Percentiles rank a stretch among this genome's conserved stretches.
Evolutionary conservation across 805 yeast species (phyloP).

Genomic region (Suhomyces xylopsoci): DNA sequence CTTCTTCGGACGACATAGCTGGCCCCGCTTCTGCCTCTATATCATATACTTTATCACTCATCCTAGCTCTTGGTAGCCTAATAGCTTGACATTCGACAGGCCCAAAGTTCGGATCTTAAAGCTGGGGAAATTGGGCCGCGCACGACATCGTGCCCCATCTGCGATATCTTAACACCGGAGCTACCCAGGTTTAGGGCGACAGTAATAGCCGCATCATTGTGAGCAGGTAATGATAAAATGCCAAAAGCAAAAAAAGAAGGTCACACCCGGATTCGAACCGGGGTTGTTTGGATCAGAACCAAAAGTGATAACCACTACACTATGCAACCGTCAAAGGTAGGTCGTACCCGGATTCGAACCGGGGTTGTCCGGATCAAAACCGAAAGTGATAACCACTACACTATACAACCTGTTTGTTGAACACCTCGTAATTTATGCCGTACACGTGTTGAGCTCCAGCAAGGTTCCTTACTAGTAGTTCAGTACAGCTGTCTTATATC

Average conservation of each 20-base stretch:
- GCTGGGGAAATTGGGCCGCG: conserved; percentile 4
- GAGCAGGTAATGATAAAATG: not conserved
- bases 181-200: not conserved
- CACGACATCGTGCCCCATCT: not conserved
- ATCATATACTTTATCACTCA: not conserved
- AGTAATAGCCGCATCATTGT: not conserved
- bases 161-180: not conserved
- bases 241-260: conserved; percentile 31
- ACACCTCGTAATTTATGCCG: not conserved
- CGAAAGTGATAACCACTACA: conserved; percentile 81
- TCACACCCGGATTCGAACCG: conserved; percentile 86
- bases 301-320: conserved; percentile 81
- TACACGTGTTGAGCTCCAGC: not conserved
- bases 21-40: not conserved
- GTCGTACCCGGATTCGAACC: conserved; percentile 49
- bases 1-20: not conserved
- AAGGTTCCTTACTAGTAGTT: too few species aligned
- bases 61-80: not conserved
- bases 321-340: conserved; percentile 41
- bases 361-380: conserved; percentile 81
- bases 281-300: conserved; percentile 82
- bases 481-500: too few species aligned
- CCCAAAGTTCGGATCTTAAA: not conserved
- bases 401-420: conserved; percentile 17
- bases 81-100: not conserved